These are phyloP conservation scores for Laburnicola sp. DNA, from an alignment of 2,329 filamentous ascomycete species.

Conservation along the genomic window DNA sequence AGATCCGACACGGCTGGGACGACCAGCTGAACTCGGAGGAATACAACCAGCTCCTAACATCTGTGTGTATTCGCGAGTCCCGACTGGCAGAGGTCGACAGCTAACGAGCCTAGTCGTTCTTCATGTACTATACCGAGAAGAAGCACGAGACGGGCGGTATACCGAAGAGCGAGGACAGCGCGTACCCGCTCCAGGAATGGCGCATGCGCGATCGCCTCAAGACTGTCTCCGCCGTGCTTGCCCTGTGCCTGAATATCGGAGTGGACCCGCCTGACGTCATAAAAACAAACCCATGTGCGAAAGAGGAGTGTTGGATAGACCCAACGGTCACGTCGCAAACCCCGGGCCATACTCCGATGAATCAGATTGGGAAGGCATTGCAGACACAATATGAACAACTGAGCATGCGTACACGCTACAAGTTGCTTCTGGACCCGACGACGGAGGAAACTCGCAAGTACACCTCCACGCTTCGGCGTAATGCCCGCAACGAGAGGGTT, in stretches of 20 bases:
- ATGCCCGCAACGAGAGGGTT: conserved; percentile 93
- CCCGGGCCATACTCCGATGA: conserved; percentile 77
- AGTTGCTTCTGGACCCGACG: conserved; percentile 93
- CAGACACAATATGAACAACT: conserved; percentile 96
- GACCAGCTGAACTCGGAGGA: conserved; percentile 90
- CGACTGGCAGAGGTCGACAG: conserved; percentile 8
- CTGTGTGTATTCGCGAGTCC: conserved; percentile 53
- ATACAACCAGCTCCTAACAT: conserved; percentile 80
- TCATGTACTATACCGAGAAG: conserved; percentile 99
- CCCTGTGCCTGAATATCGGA: conserved; percentile 94
- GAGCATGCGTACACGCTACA: conserved; percentile 93
- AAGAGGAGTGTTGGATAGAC: conserved; percentile 96
- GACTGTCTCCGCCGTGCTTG: conserved; percentile 92
- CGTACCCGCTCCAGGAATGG: conserved; percentile 80
- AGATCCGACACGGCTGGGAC: conserved; percentile 84
- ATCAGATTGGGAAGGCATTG: conserved; percentile 93
- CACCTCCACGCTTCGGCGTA: conserved; percentile 83
- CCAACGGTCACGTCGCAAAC: conserved; percentile 74
- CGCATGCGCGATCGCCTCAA: conserved; percentile 95
- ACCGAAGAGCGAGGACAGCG: conserved; percentile 63
- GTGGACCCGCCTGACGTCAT: conserved; percentile 97
- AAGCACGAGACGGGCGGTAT: conserved; percentile 93
- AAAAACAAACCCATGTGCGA: conserved; percentile 90
- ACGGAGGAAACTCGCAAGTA: conserved; percentile 98
- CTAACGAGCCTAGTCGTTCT: conserved; percentile 72